Percentiles rank a stretch among this genome's conserved stretches.
Conservation (phyloP, 2,329 filamentous ascomycete species). For the Colletotrichum noveboracense region DNA sequence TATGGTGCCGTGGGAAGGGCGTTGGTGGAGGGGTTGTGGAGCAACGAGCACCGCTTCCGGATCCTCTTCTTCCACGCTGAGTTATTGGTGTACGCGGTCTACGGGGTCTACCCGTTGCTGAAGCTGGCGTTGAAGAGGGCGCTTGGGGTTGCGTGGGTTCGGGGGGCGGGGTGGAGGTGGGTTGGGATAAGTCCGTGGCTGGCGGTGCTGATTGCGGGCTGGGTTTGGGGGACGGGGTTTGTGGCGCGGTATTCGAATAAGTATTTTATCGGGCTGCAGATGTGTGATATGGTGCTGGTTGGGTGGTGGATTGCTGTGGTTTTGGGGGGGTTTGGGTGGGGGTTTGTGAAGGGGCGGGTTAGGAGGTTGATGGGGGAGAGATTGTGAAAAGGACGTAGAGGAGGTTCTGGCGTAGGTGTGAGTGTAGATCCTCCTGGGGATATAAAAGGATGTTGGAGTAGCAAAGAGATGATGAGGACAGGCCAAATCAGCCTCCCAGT, state of each 20-base stretch:
- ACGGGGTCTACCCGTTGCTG: background rate
- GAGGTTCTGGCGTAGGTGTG: background rate
- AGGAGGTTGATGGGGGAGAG: background rate
- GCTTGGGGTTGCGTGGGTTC: background rate
- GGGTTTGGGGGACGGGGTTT: conserved; percentile 23
- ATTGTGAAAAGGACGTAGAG: background rate
- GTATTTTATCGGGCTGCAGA: conserved; percentile 43
- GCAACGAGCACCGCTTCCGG: accelerated
- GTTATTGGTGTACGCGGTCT: background rate
- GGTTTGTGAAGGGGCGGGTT: too few species aligned
- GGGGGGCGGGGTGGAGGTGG: background rate
- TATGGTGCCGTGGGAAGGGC: background rate
- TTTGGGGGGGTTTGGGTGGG: background rate
- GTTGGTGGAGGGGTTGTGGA: background rate
- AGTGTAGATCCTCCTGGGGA: background rate
- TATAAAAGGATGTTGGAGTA: background rate
- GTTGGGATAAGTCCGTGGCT: background rate
- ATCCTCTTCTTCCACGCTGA: background rate
- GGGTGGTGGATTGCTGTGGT: conserved; percentile 20
- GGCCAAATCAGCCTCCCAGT: background rate
- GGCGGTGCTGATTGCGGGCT: conserved; percentile 9
- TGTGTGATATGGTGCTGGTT: conserved; percentile 39
- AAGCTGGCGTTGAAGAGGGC: background rate
- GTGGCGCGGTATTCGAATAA: conserved; percentile 38
- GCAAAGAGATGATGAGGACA: background rate